Base-by-base conservation (phyloP, 2,329 filamentous ascomycete species). In the Fusarium vanettenii region DNA sequence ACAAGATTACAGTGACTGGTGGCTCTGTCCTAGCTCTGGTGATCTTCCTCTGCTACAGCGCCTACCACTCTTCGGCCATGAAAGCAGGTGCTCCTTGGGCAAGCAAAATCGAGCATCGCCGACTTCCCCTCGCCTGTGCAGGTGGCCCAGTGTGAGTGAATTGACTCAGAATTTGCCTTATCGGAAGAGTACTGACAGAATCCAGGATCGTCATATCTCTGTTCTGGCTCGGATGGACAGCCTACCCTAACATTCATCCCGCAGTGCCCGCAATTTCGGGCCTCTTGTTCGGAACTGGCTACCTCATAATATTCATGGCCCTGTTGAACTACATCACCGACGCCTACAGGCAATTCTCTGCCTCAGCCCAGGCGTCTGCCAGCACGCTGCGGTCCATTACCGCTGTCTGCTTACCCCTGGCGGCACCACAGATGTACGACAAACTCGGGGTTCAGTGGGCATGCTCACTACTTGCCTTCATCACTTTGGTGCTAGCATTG, bases 201-300 rank as follows among this genome's bases (percentile, higher is more conserved):
- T 39, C 33, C 6, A 59, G 55, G 6, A 59, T 76, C 7, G 70
- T 71, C 1, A 27, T 67, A 0, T 74, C 74, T 3, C 60, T 77
- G 2, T 77, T 77, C 14, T 76, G 75, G 75, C 60, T 75, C 0
- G 75, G 75, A 0, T 77, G 75, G 75, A 70, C 75, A 59, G 33
- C 55, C 4, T 59, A 41, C 10, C 35, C 55, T 0, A n/a, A 18
- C 2, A 59, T 59, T 2, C 55, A 59, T 8, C 55, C 55, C n/a
- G 55, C 55, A 41, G 55, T 59, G 1, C 55, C 55, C 0, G 55
- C 55, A 29, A 8, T 59, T 6, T 59, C 55, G 8, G 55, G 55
- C 9, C 20, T 59, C 1, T 59, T 59, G 14, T 59, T 59, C 9
- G 55, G 55, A 18, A 20, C 55, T 2, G 55, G 55, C 5, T 59